Evolutionary conservation across 23 red algal genomes (phyloP).

Genomic region (Cyanidiococcus yangmingshanensis): DNA sequence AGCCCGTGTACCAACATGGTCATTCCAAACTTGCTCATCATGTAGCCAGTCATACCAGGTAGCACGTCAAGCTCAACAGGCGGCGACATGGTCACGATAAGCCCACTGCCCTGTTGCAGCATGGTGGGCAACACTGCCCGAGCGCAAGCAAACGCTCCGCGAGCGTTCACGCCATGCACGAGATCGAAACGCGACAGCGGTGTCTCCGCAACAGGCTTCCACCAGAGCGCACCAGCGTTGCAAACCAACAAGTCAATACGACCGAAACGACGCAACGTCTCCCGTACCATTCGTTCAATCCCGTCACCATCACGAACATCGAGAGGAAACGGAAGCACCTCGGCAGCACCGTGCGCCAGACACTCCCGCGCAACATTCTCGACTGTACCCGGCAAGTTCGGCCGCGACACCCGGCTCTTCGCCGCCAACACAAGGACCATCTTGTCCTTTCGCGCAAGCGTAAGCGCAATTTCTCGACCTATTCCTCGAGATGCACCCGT

Average conservation of each 20-base stretch:
- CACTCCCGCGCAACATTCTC: constrained; percentile 85
- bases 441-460: constrained; percentile 38
- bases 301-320: constrained; percentile 75
- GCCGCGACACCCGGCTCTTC: constrained; percentile 39
- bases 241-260: constrained; percentile 73
- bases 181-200: constrained; percentile 85
- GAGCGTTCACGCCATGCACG: constrained; percentile 76
- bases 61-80: constrained; percentile 68
- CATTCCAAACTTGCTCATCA: constrained; percentile 96
- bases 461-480: constrained; percentile 65
- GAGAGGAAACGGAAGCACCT: constrained; percentile 46
- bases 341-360: constrained; percentile 33
- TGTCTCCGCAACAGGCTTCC: constrained; percentile 75
- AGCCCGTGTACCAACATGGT: constrained; percentile 87
- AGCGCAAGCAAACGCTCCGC: constrained; percentile 74
- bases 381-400: constrained; percentile 83
- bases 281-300: constrained; percentile 44
- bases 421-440: constrained; percentile 69
- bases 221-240: constrained; percentile 97
- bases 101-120: constrained; percentile 51
- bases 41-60: constrained; percentile 72
- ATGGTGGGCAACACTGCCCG: constrained; percentile 70
- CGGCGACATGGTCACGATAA: constrained; percentile 91
- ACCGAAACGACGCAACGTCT: constrained; percentile 36
- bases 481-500: constrained; percentile 87